Conservation (phyloP, 768 basidiomycete genomes). For the Tricholoma saponaceum region DNA sequence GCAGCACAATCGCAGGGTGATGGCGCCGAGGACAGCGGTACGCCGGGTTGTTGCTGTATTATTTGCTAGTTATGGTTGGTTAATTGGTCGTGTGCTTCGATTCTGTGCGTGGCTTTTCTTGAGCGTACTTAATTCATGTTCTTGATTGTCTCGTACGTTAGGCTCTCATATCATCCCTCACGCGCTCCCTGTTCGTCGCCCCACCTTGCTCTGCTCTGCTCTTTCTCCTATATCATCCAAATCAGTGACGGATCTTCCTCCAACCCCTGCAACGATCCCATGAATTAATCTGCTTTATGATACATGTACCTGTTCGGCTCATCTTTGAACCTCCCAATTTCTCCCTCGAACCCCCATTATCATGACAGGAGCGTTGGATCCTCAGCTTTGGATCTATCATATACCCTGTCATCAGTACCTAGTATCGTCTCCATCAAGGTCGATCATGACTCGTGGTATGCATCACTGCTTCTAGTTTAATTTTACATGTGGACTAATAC, state of each 20-base stretch:
- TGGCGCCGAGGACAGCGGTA: slow-evolving; percentile 5
- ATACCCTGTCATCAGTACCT: background rate
- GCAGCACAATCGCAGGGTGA: background rate
- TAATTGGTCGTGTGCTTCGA: background rate
- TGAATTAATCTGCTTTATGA: too few species aligned
- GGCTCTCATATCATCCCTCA: background rate
- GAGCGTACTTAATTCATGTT: too few species aligned
- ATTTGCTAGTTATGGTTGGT: slow-evolving; percentile 12
- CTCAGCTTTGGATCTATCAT: background rate
- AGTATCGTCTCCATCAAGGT: background rate
- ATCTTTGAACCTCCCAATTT: background rate
- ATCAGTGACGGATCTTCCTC: background rate
- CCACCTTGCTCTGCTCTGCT: background rate
- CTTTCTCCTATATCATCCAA: background rate
- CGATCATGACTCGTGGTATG: background rate
- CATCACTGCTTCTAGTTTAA: background rate
- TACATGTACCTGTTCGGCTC: background rate
- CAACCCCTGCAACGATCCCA: background rate
- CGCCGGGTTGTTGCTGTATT: slow-evolving; percentile 16
- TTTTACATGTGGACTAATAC: background rate
- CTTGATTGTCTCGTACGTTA: background rate
- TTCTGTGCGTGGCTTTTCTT: background rate
- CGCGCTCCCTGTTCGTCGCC: too few species aligned
- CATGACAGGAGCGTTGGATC: background rate
- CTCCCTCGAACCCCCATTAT: background rate